These are phyloP conservation scores for Ceratocystis destructans DNA, from an alignment of 2,329 filamentous ascomycete genomes.

Conservation along the genomic window DNA sequence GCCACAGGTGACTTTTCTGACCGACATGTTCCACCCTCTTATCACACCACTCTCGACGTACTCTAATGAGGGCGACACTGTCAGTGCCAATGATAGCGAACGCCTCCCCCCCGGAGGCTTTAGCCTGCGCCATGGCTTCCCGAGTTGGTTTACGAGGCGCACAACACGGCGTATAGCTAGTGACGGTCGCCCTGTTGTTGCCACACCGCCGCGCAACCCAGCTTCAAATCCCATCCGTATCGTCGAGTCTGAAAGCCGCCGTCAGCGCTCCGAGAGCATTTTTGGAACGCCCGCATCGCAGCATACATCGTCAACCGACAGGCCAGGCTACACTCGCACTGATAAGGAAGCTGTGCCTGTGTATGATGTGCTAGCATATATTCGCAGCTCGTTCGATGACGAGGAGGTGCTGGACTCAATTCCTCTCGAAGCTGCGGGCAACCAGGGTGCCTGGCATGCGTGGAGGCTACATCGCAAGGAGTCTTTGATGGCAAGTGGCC, in stretches of 20 bases:
- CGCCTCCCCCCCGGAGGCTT: conserved; percentile 78
- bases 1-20: conserved; percentile 75
- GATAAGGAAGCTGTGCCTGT: conserved; percentile 37
- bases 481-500: conserved; percentile 31
- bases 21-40: conserved; percentile 89
- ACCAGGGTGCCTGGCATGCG: conserved; percentile 85
- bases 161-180: conserved; percentile 31
- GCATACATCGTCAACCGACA: conserved; percentile 20
- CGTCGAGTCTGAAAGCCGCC: conserved; percentile 9
- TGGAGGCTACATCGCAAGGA: conserved; percentile 59
- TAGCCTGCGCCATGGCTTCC: conserved; percentile 80
- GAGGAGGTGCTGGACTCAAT: conserved; percentile 64
- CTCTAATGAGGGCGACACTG: conserved; percentile 58
- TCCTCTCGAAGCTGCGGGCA: conserved; percentile 69
- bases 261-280: conserved; percentile 8
- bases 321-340: conserved; percentile 31
- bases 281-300: conserved; percentile 17
- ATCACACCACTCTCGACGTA: conserved; percentile 90
- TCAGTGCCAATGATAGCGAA: conserved; percentile 72
- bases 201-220: conserved; percentile 17
- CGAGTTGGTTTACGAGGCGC: conserved; percentile 67
- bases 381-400: conserved; percentile 69
- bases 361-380: conserved; percentile 62
- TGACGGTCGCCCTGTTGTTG: conserved; percentile 21
- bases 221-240: not conserved